Conservation (phyloP, 208 protist genomes). For the Acanthamoeba castellanii region DNA sequence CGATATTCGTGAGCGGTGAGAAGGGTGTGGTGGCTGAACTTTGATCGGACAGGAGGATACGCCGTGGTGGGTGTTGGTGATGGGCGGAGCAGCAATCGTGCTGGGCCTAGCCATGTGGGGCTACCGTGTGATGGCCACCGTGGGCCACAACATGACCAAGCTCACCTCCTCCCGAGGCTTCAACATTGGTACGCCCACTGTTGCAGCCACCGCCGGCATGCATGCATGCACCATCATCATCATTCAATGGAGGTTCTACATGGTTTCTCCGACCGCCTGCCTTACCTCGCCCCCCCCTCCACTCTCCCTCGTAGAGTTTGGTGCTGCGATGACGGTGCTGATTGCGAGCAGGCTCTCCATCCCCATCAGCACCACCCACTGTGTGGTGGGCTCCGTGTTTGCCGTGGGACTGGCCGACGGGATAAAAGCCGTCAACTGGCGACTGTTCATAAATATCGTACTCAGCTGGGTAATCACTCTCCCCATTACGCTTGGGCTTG, state of each 20-base stretch:
- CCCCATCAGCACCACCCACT: constrained; percentile 63
- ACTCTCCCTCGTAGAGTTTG: neutral
- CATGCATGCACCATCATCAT: too few species aligned
- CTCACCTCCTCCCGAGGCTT: constrained; percentile 1
- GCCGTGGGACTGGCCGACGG: constrained; percentile 22
- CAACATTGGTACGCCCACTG: neutral
- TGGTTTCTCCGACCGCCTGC: too few species aligned
- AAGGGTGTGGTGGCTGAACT: too few species aligned
- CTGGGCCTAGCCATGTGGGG: constrained; percentile 55
- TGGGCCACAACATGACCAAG: constrained; percentile 16
- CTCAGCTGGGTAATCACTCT: constrained; percentile 18
- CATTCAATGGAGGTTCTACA: too few species aligned
- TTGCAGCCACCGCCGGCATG: too few species aligned
- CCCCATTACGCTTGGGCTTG: neutral
- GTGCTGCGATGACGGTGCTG: constrained; percentile 28
- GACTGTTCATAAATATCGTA: neutral
- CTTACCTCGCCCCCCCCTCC: neutral
- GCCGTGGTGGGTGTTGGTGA: constrained; percentile 33
- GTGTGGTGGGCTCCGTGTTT: constrained; percentile 62
- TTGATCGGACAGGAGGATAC: too few species aligned
- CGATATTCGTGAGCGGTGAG: too few species aligned
- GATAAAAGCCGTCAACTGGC: constrained; percentile 32
- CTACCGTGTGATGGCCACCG: neutral
- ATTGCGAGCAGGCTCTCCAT: neutral
- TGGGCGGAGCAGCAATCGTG: neutral